Percentiles rank a stretch among this genome's conserved stretches.
These are phyloP conservation scores for Phialophora tarda DNA, from an alignment of 2,329 filamentous ascomycete species.

Conservation along the genomic window DNA sequence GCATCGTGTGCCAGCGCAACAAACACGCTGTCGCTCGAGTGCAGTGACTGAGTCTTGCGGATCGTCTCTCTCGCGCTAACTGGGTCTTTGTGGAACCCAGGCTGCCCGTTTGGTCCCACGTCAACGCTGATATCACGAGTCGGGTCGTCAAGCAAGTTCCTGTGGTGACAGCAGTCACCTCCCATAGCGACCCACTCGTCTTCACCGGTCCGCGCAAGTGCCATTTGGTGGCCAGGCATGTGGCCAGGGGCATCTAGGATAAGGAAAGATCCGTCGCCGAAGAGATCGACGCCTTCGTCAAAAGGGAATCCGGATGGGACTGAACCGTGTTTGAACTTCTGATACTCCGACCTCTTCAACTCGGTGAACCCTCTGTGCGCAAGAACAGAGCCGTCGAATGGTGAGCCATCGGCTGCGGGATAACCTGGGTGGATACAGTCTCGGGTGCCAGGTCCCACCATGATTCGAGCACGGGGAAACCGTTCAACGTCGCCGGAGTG, in stretches of 20 bases:
- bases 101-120: slow-evolving; percentile 28
- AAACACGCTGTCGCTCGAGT: slow-evolving; percentile 15
- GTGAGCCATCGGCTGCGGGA: slow-evolving; percentile 48
- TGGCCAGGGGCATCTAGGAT: slow-evolving; percentile 54
- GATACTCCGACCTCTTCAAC: slow-evolving; percentile 35
- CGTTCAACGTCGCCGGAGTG: slow-evolving; percentile 58
- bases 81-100: slow-evolving; percentile 24
- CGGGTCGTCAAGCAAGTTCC: slow-evolving; percentile 14
- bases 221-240: slow-evolving; percentile 56
- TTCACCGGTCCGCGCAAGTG: slow-evolving; percentile 51
- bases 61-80: slow-evolving; percentile 16
- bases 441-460: slow-evolving; percentile 58
- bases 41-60: slow-evolving; percentile 13
- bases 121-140: slow-evolving; percentile 24
- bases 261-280: slow-evolving; percentile 50
- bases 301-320: slow-evolving; percentile 46
- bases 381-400: slow-evolving; percentile 40
- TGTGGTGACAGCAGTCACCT: slow-evolving; percentile 53
- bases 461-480: slow-evolving; percentile 56
- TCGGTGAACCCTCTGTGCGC: slow-evolving; percentile 14
- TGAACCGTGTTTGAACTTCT: slow-evolving; percentile 41
- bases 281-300: slow-evolving; percentile 49
- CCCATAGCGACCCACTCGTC: slow-evolving; percentile 56
- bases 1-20: slow-evolving; percentile 25
- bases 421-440: slow-evolving; percentile 53